phyloP scores from a whole-genome alignment of 208 protist species.

The Crithidia fasciculata region DNA sequence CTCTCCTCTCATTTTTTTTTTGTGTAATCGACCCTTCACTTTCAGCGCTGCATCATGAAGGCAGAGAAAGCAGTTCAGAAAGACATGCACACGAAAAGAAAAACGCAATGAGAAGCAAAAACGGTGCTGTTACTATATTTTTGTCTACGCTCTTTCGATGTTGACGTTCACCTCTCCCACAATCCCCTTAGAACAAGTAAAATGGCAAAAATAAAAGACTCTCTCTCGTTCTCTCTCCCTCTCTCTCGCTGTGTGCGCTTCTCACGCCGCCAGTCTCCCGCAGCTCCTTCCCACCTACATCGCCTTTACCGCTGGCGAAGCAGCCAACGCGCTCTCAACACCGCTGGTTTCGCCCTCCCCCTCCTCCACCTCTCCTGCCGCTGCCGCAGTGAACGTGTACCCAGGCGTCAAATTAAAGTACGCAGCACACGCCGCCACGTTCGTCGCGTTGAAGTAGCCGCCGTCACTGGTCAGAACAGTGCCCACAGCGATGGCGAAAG shows the following conservation, averaged over 20 bases:
- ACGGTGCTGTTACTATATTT: background rate
- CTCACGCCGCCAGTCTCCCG: too few species aligned
- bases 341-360: background rate
- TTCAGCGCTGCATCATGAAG: too few species aligned
- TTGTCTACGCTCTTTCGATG: too few species aligned
- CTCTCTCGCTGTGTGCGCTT: too few species aligned
- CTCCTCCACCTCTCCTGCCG: background rate
- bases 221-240: too few species aligned
- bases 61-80: too few species aligned
- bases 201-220: too few species aligned
- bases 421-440: conserved; percentile 39
- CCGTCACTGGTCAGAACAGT: conserved; percentile 44
- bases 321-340: background rate
- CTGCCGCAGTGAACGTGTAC: background rate
- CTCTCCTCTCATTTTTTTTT: too few species aligned
- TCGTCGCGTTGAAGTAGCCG: conserved; percentile 54
- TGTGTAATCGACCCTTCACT: too few species aligned
- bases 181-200: too few species aligned
- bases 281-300: background rate
- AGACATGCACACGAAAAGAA: background rate
- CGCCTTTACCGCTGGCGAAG: too few species aligned
- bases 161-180: too few species aligned
- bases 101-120: background rate
- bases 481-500: conserved; percentile 36
- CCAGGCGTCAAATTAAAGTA: conserved; percentile 30